Base-by-base conservation (phyloP, 345 rosid species). In the Murraya paniculata region DNA sequence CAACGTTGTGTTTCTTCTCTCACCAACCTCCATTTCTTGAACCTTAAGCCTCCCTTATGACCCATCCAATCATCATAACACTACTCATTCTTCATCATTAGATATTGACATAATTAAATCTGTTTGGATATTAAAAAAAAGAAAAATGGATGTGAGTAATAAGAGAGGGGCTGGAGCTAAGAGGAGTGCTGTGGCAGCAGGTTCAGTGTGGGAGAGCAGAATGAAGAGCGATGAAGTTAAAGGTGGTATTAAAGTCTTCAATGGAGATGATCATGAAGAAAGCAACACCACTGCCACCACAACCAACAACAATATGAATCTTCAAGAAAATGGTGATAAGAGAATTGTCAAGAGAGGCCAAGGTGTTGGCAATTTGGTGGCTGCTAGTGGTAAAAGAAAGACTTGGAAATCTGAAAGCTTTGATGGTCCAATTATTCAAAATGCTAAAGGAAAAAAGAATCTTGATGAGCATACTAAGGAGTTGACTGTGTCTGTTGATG, bases 151-250 rank as follows among this genome's bases (percentile, higher is more conserved):
- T 79, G 82, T 67, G 82, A 27, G 50, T 45, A 45, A 84, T 27
- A 75, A 82, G 28, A 78, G 83, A 68, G 83, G 80, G 78, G 73
- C 74, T 5, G 85, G 80, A 25, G 81, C 55, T 25, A 82, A 82
- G 71, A 75, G 70, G 59, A 82, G 85, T 78, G 89, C 81, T 72
- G 88, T 73, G 53, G 88, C 88, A 61, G 96, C 89, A 57, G 96
- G 92, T 48, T 92, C 97, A 50, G 99, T 91, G 60, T 91, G 96
- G 97, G 97, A 92, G 84, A 88, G 84, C 76, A 89, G 95, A 81
- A 92, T 91, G 97, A 93, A 89, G 85, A 83, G 33, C 45, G 93
- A 89, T 78, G 87, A 83, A 78, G 87, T 85, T 56, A 88, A 87
- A 80, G 90, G 91, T 73, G 94, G 93, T 50, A 80, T 93, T 27